A percentile compares a stretch with the other conserved stretches of the same genome.
These are phyloP conservation scores for Penicillium sp. DNA, from an alignment of 2,329 filamentous ascomycete genomes.

Conservation along the genomic window DNA sequence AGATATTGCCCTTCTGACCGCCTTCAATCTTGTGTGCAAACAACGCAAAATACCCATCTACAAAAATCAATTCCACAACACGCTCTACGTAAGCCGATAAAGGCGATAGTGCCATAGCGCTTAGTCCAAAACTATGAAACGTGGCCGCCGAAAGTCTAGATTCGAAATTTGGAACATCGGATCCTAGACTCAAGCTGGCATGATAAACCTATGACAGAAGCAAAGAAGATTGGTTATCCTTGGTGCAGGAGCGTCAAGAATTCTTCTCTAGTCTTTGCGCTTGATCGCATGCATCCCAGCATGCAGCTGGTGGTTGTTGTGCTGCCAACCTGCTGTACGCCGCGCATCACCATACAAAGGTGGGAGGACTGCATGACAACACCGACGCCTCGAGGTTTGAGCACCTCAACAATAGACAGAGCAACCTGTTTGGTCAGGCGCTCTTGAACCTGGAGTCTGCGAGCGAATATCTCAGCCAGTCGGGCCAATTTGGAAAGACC, in stretches of 20 bases:
- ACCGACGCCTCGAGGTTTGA: conserved; percentile 90
- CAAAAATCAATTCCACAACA: too few species aligned
- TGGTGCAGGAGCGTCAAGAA: conserved; percentile 72
- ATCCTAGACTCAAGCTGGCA: too few species aligned
- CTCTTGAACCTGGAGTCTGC: conserved; percentile 92
- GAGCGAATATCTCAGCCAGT: conserved; percentile 94
- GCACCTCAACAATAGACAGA: conserved; percentile 84
- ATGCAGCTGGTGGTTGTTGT: conserved; percentile 95
- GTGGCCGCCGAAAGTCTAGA: too few species aligned
- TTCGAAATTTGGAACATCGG: too few species aligned
- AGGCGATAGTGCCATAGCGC: too few species aligned
- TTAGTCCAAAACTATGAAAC: too few species aligned
- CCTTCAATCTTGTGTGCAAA: too few species aligned
- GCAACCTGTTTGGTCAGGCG: conserved; percentile 94
- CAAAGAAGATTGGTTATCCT: too few species aligned
- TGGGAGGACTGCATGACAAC: conserved; percentile 97
- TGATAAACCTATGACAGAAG: too few species aligned
- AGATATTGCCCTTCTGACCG: too few species aligned
- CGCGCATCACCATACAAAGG: conserved; percentile 98
- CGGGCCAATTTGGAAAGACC: conserved; percentile 93
- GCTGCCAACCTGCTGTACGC: conserved; percentile 84
- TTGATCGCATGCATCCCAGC: conserved; percentile 89
- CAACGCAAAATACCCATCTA: too few species aligned
- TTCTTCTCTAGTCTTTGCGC: conserved; percentile 91
- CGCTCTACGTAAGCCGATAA: too few species aligned